Evolutionary conservation across 495 filamentous ascomycete genomes (phyloP), one percentile per base, ranked within the genome.

Genomic region (Hypomontagnella monticulosa): DNA sequence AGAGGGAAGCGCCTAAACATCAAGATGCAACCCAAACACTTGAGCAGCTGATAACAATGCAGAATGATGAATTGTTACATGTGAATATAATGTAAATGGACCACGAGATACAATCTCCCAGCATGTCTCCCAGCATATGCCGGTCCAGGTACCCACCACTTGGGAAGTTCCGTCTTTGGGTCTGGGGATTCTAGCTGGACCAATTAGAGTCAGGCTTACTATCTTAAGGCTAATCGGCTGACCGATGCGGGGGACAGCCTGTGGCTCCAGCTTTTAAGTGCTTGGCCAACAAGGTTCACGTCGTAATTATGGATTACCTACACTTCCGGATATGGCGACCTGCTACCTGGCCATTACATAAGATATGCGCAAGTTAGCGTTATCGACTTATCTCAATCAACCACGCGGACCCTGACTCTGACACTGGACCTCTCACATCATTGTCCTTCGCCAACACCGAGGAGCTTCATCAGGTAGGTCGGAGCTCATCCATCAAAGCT

Each of bases 401-500:
- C 57, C 40, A 52, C 57, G 57, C 46, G 52, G 40, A 37, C 41
- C 63, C 37, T 48, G 40, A 32, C 6, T 57, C 63, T 61, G 16
- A 62, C 64, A 61, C 46, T 33, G 30, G 14, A 33, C 36, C 18
- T 30, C 41, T 38, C 19, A 52, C 41, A 30, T 58, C 12, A 32
- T 40, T 40, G 34, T 41, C 14, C 23, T 6, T 27, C 23, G 2
- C 23, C 23, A 63, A 41, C 50, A 23, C 33, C 55, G 41, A 44
- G 60, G 59, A 56, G 52, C 60, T 60, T 69, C 41, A 38, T 34
- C 23, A 27, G 23, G 23, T 27, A 27, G 23, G 23, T 27, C 23
- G 23, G 46, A 69, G 66, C 60, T 53, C n/a, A n/a, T n/a, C n/a
- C 54, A 55, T 68, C 59, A 54, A 57, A 50, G 59, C 49, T 61